phyloP scores from a whole-genome alignment of 1,284 basidiomycete species.

The Leccinum huronense region DNA sequence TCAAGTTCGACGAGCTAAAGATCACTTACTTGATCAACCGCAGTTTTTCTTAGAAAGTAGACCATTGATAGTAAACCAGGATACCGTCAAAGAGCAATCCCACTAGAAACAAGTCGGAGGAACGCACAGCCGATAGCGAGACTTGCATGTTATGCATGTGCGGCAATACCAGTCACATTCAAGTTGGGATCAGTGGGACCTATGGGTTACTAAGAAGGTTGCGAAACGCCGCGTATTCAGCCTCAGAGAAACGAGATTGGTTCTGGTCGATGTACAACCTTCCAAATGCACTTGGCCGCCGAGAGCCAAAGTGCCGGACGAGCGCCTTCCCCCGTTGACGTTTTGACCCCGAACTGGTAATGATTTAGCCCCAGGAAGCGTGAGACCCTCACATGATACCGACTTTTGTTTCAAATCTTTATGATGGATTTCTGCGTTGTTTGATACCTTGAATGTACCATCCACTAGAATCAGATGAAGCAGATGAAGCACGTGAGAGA shows the following conservation, averaged over 20 bases:
- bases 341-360: background rate
- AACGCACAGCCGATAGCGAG: background rate
- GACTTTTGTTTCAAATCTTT: conserved; percentile 37
- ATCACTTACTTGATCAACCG: background rate
- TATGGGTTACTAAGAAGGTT: background rate
- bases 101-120: background rate
- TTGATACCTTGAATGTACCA: conserved; percentile 20
- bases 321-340: background rate
- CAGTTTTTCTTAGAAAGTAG: background rate
- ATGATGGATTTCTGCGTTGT: conserved; percentile 38
- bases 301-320: background rate
- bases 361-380: background rate
- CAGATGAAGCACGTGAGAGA: conserved; percentile 32
- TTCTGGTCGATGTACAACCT: background rate
- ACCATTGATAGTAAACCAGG: background rate
- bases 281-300: background rate
- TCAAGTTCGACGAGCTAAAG: background rate
- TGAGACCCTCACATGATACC: background rate
- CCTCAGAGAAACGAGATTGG: background rate
- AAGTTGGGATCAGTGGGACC: background rate
- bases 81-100: background rate
- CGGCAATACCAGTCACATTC: background rate
- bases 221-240: background rate
- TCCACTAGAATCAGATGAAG: conserved; percentile 24
- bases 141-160: background rate